Evolutionary conservation across 1,284 basidiomycete species (phyloP), one percentile per base, ranked within the genome.

Genomic region (Pisolithus thermaeus): DNA sequence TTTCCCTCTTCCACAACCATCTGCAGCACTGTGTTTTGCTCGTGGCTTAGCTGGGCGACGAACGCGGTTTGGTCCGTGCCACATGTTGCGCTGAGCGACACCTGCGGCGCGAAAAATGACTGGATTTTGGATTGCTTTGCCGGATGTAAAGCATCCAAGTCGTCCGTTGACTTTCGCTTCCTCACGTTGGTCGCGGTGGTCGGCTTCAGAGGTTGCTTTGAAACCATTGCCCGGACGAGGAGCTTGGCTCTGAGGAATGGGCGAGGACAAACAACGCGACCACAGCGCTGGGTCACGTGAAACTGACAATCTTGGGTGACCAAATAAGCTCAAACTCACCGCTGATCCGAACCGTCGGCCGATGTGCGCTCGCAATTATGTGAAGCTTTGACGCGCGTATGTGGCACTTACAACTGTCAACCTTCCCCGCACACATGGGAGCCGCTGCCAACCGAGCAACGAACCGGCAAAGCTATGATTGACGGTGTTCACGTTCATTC

Each of bases 1-100:
- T 74, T 72, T 22, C 69, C 73, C 41, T 75, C 71, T 14, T 77
- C 70, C 4, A 79, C 69, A 1, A 77, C 77, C 66, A 77, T 72
- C 32, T 61, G 61, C 9, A 79, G 53, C 1, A 79, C 70, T 4
- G 49, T 54, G 6, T 56, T 63, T 53, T 79, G 77, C 41, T 79
- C 75, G 3, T 68, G 64, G 42, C 75, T 78, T 35, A 79, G 66
- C 12, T 66, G 58, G 1, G 75, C 72, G 42, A 66, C 58, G 7
- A 69, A 59, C 0, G 58, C 61, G 30, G 69, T 68, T 32, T 62
- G 62, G 46, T 69, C 66, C 4, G 66, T 62, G 50, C 62, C 48
- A 59, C 59, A 56, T 46, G 60, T 51, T 43, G 61, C 46, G 49
- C 52, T 63, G 7, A 72, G 63, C 1, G 68, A 58, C 7, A 76